Percentiles rank a stretch among this genome's conserved stretches.
Conservation (phyloP, 1,284 basidiomycete genomes). For the Heterobasidion parviporum region DNA sequence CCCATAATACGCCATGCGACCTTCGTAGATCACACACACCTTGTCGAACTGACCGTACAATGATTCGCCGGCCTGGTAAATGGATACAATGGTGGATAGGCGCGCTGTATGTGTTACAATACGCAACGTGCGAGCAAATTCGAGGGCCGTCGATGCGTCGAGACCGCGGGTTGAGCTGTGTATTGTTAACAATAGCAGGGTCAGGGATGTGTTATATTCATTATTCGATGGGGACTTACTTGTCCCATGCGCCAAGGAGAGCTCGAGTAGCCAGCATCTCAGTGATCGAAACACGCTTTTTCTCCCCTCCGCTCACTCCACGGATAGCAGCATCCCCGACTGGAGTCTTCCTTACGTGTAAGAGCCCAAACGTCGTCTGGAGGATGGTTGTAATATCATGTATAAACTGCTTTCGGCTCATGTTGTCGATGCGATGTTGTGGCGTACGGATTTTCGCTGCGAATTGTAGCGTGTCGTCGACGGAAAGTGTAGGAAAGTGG, state of each 20-base stretch:
- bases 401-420: not conserved
- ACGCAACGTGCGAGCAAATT: conserved; percentile 48
- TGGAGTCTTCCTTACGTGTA: conserved; percentile 45
- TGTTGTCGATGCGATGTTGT: not conserved
- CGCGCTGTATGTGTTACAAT: conserved; percentile 43
- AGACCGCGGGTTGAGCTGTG: conserved; percentile 42
- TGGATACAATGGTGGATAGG: conserved; percentile 46
- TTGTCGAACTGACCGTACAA: conserved; percentile 43
- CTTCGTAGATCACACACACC: conserved; percentile 55
- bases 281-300: conserved; percentile 72
- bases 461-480: conserved; percentile 58
- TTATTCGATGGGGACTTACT: conserved; percentile 16
- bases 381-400: conserved; percentile 31
- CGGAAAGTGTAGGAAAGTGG: conserved; percentile 70
- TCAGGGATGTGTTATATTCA: too few relatives aligned
- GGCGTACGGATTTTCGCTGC: conserved; percentile 45
- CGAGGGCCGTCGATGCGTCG: conserved; percentile 49
- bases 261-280: conserved; percentile 57
- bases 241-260: conserved; percentile 65
- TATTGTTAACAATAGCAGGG: too few relatives aligned
- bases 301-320: conserved; percentile 79
- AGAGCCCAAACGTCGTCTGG: conserved; percentile 65
- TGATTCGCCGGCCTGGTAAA: conserved; percentile 37
- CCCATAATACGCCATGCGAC: conserved; percentile 60
- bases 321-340: conserved; percentile 73